Evolutionary conservation across 176 grass and related monocot genomes (phyloP), one percentile per base, ranked within the genome.

Genomic region (Ensete glaucum): DNA sequence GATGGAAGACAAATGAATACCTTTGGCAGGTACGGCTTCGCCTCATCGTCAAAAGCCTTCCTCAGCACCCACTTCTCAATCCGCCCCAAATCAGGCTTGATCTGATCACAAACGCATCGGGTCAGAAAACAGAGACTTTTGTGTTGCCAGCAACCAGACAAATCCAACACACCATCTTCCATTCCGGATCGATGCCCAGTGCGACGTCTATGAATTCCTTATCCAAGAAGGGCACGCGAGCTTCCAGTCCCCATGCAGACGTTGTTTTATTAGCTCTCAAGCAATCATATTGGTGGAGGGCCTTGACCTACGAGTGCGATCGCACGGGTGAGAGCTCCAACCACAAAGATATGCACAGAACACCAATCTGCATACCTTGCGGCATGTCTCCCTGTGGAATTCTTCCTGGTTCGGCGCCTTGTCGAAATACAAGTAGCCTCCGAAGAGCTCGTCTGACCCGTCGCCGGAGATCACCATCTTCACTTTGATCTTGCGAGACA

Each of bases 401-500:
- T 99, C 91, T 57, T 99, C 88, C 81, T 91, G 95, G 83, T 95
- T 91, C 5, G 96, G 96, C 0, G 96, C 96, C 82, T 89, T 94
- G 91, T 99, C 91, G 79, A 99, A 99, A 84, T 99, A 99, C 66
- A 99, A 78, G 75, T 99, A 99, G 19, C 96, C 96, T 10, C 96
- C 96, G 1, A 99, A 92, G 9, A 95, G 88, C 86, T 99, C 96
- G 26, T 99, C 96, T 15, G 96, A 89, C 1, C 96, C 96, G 75
- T 99, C 96, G 0, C 96, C 96, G 0, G 96, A 99, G 72, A 99
- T 84, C 79, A 99, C 96, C 96, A 99, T 99, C 87, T 91, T 99
- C 7, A 99, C 91, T 81, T 99, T 99, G 80, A 99, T 99, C 78
- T 99, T 99, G 53, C 96, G 90, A 9, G 96, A 86, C 96, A 99